phyloP scores from a whole-genome alignment of 208 protist genomes.

The Trypanosoma melophagium region DNA sequence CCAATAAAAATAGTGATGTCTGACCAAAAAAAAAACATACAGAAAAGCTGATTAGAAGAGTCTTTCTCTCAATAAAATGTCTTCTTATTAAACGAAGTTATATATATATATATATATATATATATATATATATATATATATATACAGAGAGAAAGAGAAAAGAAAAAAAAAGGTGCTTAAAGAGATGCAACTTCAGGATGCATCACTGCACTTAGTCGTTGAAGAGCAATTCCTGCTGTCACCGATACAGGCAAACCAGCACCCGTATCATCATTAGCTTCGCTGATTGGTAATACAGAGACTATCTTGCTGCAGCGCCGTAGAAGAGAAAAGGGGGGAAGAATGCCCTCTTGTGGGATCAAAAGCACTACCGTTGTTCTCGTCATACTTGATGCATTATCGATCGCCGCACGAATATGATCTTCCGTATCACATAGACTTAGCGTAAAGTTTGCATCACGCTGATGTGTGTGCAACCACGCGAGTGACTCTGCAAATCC shows the following conservation, averaged over 20 bases:
- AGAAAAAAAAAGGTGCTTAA: slow-evolving; percentile 9
- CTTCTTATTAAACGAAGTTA: too few species aligned
- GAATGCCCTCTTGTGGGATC: slow-evolving; percentile 77
- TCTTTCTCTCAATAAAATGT: too few species aligned
- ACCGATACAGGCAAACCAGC: slow-evolving; percentile 72
- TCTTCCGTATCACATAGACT: slow-evolving; percentile 56
- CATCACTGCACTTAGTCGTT: slow-evolving; percentile 70
- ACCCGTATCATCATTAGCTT: not conserved
- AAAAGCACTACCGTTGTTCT: slow-evolving; percentile 52
- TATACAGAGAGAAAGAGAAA: slow-evolving; percentile 9
- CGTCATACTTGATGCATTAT: not conserved
- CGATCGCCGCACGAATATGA: slow-evolving; percentile 22
- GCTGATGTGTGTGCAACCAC: slow-evolving; percentile 34
- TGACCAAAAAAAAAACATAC: slow-evolving; percentile 15
- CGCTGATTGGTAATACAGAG: slow-evolving; percentile 36
- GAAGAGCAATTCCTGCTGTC: slow-evolving; percentile 80
- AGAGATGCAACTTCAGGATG: slow-evolving; percentile 57
- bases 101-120: slow-evolving; percentile 8
- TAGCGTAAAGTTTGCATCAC: slow-evolving; percentile 16
- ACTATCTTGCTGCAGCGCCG: slow-evolving; percentile 58
- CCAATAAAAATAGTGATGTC: too few species aligned
- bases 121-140: not conserved
- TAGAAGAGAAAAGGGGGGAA: slow-evolving; percentile 68
- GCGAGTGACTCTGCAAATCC: slow-evolving; percentile 36
- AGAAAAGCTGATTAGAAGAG: not conserved